Conservation (phyloP, 1,139 yeast genomes). For the Keqinozyma sinolaborantium region DNA sequence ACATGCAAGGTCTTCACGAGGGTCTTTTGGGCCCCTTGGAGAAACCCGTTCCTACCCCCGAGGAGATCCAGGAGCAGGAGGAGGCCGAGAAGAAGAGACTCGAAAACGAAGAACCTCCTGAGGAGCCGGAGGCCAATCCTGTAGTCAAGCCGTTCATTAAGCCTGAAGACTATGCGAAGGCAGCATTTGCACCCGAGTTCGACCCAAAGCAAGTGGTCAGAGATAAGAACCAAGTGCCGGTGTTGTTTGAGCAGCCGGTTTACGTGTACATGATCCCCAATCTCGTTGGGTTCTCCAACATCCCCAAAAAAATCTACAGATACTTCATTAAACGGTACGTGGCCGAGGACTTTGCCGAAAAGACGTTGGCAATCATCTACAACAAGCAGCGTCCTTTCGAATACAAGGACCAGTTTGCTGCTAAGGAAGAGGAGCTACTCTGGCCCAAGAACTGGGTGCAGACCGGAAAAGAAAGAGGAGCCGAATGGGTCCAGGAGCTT, state of each 20-base stretch:
- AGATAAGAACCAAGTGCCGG: conserved; percentile 46
- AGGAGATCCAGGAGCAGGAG: conserved; percentile 48
- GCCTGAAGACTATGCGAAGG: conserved; percentile 51
- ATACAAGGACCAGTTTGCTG: conserved; percentile 50
- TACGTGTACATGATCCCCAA: conserved; percentile 72
- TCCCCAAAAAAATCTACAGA: conserved; percentile 73
- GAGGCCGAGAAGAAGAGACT: conserved; percentile 36
- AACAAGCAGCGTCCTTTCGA: conserved; percentile 56
- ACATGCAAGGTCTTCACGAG: conserved; percentile 85
- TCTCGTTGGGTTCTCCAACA: conserved; percentile 70
- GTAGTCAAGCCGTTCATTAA: conserved; percentile 62
- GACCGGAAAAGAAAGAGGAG: conserved; percentile 61
- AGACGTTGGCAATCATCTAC: conserved; percentile 58
- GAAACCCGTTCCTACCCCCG: conserved; percentile 35
- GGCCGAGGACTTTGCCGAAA: conserved; percentile 68
- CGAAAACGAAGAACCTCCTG: conserved; percentile 41
- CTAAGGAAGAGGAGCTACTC: conserved; percentile 71
- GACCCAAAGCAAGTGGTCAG: conserved; percentile 20
- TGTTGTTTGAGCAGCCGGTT: conserved; percentile 70
- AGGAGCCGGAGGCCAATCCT: conserved; percentile 34
- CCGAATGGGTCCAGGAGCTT: conserved; percentile 88
- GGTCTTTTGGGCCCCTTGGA: conserved; percentile 92
- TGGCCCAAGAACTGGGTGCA: conserved; percentile 92
- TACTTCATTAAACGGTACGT: conserved; percentile 70
- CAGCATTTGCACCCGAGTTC: conserved; percentile 62